Conservation (phyloP, 345 rosid genomes). For the Physaria fendleri region DNA sequence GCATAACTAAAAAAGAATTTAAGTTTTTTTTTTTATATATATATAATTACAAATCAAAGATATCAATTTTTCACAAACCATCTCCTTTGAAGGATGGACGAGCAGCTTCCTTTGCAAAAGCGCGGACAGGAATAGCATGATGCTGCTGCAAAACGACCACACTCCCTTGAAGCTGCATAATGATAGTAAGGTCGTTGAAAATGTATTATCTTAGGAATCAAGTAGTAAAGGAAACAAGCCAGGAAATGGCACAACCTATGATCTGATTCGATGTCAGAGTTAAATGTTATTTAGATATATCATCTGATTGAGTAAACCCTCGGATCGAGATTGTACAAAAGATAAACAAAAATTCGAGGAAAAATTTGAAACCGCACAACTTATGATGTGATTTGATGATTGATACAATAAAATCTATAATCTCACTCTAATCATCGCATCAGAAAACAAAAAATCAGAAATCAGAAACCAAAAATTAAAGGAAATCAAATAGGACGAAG, state of each 20-base stretch:
- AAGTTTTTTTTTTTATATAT: too few species aligned
- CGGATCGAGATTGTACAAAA: neutral
- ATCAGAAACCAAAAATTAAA: neutral
- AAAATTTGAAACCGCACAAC: neutral
- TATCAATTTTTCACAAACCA: slow-evolving; percentile 38
- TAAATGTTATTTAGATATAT: neutral
- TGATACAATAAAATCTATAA: neutral
- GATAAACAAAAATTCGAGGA: neutral
- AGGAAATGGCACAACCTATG: neutral
- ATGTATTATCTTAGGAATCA: neutral
- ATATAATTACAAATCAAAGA: neutral
- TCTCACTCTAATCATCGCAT: neutral
- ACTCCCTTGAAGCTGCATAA: slow-evolving; percentile 49
- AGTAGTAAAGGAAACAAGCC: neutral
- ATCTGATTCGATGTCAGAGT: neutral
- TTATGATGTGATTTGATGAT: neutral
- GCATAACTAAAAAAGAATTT: neutral
- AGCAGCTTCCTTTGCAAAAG: slow-evolving; percentile 68
- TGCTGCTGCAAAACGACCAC: slow-evolving; percentile 44
- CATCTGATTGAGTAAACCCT: neutral
- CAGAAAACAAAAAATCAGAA: neutral
- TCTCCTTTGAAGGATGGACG: slow-evolving; percentile 73
- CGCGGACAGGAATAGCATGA: slow-evolving; percentile 51
- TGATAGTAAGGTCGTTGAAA: neutral
- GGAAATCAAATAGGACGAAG: neutral